Evolutionary conservation across 352 stramenopile species (phyloP), one percentile per base, ranked within the genome.

Genomic region (Phytophthora aleatoria): DNA sequence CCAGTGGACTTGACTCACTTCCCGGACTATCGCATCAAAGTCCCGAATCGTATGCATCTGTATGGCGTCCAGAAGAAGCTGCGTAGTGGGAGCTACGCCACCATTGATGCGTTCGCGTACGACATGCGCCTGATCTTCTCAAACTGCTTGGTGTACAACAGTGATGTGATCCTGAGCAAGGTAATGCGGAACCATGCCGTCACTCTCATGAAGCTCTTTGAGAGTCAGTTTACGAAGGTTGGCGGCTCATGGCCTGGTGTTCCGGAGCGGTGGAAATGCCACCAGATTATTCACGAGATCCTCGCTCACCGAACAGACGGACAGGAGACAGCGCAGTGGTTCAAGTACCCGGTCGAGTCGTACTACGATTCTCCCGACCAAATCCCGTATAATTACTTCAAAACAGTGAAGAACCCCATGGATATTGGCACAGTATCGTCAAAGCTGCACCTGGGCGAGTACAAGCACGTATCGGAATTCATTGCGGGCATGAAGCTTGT

Each of bases 61-160:
- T 94, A 91, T 55, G 86, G 85, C 11, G 84, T 94, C 0, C 85
- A 95, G 62, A 91, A 91, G 61, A 95, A 95, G 59, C 76, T 95
- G 5, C 78, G 77, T 20, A 93, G 73, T 43, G 84, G 84, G 2
- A 81, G 83, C 24, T 95, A 95, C 53, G 26, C 74, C 13, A 83
- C 71, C 8, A 70, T 89, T 8, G 64, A 87, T 38, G 80, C 79
- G 11, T 95, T 94, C 73, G 87, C 85, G 9, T 64, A 79, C 45
- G 87, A 95, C 59, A 82, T 94, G 54, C 87, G 87, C 0, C 55
- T 92, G 20, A 87, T 95, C 50, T 95, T 95, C 50, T 91, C 87
- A n/a, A 95, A 95, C 63, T 95, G 87, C 28, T 72, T 95, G 42
- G 79, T 94, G 30, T 95, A 95, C 80, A 95, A 95, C 64, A 92